These are phyloP conservation scores for Coccomyxa subellipsoidea DNA, from an alignment of 163 green algal genomes.

Conservation along the genomic window DNA sequence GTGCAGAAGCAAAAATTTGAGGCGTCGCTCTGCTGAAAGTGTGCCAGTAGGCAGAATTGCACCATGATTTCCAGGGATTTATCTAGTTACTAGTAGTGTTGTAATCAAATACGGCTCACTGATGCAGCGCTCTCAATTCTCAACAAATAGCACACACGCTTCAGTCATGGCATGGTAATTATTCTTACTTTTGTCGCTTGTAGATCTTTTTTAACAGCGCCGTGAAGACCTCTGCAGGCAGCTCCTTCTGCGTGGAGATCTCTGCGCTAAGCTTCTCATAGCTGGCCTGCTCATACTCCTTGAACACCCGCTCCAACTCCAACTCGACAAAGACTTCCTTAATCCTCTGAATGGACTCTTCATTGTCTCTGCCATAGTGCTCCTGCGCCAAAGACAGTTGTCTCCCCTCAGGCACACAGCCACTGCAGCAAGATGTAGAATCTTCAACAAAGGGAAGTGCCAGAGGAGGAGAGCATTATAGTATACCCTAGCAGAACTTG, in stretches of 20 bases:
- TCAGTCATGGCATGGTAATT: too few relatives aligned
- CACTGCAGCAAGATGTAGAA: background rate
- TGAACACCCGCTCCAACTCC: conserved; percentile 78
- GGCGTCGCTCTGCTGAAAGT: too few relatives aligned
- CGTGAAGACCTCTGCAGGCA: conserved; percentile 84
- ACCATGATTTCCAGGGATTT: too few relatives aligned
- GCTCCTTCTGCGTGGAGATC: conserved; percentile 78
- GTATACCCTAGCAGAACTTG: background rate
- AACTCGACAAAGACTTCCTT: conserved; percentile 92
- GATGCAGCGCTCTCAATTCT: too few relatives aligned
- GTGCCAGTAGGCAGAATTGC: too few relatives aligned
- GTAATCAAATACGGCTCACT: too few relatives aligned
- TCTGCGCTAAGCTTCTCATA: conserved; percentile 61
- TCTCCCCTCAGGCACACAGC: background rate
- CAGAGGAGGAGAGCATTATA: background rate
- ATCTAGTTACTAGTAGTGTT: too few relatives aligned
- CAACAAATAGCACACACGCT: background rate
- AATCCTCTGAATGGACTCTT: conserved; percentile 64
- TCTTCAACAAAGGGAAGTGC: too few relatives aligned
- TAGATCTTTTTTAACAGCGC: conserved; percentile 95
- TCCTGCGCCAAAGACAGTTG: conserved; percentile 47
- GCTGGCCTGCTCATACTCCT: conserved; percentile 79
- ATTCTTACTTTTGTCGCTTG: conserved; percentile 92
- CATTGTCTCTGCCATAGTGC: conserved; percentile 88
- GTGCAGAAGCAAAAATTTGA: too few relatives aligned